These are phyloP conservation scores for Mortierella sp. DNA, from an alignment of 371 early-diverging fungal species.

Conservation along the genomic window DNA sequence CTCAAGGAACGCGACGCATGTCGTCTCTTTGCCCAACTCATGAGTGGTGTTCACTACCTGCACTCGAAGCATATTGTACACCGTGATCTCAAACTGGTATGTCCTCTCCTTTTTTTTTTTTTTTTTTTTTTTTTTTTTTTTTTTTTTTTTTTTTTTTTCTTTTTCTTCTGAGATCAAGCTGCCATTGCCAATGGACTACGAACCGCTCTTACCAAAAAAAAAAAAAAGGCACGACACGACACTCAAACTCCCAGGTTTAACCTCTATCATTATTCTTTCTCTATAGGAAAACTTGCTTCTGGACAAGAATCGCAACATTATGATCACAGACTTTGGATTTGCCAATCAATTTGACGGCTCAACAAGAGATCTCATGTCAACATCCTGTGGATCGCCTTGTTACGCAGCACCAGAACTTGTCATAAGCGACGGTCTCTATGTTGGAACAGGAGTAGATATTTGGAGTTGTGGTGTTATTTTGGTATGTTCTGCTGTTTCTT, in stretches of 20 bases:
- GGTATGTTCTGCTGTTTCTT: conserved; percentile 87
- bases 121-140: too few relatives aligned
- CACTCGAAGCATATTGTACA: conserved; percentile 93
- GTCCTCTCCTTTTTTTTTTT: conserved; percentile 17
- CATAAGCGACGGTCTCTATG: conserved; percentile 94
- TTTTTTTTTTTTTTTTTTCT: conserved; percentile 13
- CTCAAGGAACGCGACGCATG: conserved; percentile 93
- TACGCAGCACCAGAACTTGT: conserved; percentile 99
- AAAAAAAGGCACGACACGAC: too few relatives aligned
- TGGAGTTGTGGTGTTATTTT: conserved; percentile 81
- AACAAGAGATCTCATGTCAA: conserved; percentile 81
- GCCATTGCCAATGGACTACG: too few relatives aligned
- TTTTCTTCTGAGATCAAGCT: not conserved
- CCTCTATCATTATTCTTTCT: too few relatives aligned
- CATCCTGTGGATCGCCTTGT: conserved; percentile 97
- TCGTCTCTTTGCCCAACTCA: conserved; percentile 93
- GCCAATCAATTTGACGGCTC: conserved; percentile 88
- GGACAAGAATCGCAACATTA: conserved; percentile 86
- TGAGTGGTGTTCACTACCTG: conserved; percentile 87
- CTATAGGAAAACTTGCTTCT: conserved; percentile 90
- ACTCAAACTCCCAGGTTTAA: too few relatives aligned
- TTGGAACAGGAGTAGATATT: conserved; percentile 95
- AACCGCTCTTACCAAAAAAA: too few relatives aligned
- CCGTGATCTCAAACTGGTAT: conserved; percentile 94
- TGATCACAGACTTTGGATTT: conserved; percentile 99